Evolutionary conservation across 148 eudicot species (phyloP), one percentile per base, ranked within the genome.

Genomic region (Camellia granthamiana): DNA sequence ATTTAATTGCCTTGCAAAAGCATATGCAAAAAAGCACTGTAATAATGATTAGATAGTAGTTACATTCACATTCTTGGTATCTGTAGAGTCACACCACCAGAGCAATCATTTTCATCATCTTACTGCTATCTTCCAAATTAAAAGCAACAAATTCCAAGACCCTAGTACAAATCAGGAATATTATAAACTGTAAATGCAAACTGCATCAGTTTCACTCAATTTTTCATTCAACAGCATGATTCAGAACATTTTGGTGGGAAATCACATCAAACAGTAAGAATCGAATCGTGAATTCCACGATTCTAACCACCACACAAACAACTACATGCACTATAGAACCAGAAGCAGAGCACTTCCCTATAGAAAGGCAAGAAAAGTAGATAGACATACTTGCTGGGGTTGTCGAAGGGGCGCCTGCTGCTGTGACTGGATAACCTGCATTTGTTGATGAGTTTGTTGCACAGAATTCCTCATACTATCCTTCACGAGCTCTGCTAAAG

Each of bases 401-500:
- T 88, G 89, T 82, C 91, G 91, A 79, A 96, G 85, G 65, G 81
- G n/a, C 80, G 88, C 88, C 71, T 90, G 94, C 42, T 92, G 92
- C 23, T 88, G 88, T 51, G 83, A 85, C 84, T 87, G 95, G 76
- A 88, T 81, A 59, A 83, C 86, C 78, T 88, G 91, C 61, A 83
- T 74, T 83, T 90, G 94, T 81, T 88, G 92, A 65, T 88, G 87
- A 84, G 84, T 85, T 84, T 85, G 92, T 79, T 87, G 99, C 52
- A 76, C 85, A 79, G 70, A 54, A 68, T 84, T 91, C 85, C 91
- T 86, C 63, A 83, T 55, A 80, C 89, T 83, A 83, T 89, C 93
- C 90, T 93, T 96, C 73, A 96, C 86, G 80, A 86, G 85, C 77
- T 93, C 95, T 30, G 91, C 86, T 72, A 96, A 87, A 76, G 86